These are phyloP conservation scores for Allium sativum DNA, from an alignment of 106 monocot genomes.

Conservation along the genomic window DNA sequence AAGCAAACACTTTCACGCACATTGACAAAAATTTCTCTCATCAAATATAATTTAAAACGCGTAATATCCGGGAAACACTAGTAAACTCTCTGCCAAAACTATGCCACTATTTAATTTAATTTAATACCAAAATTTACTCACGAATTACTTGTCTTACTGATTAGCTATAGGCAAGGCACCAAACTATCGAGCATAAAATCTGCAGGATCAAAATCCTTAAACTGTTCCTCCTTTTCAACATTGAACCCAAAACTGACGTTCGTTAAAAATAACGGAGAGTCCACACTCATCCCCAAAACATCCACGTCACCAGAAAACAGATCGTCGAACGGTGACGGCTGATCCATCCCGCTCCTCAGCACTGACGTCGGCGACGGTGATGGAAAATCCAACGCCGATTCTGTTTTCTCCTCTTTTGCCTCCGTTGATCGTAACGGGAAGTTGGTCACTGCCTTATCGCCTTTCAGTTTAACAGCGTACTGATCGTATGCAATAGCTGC, in stretches of 20 bases:
- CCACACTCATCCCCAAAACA: background rate
- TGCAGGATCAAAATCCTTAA: background rate
- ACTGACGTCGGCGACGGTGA: conserved; percentile 1
- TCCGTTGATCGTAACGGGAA: background rate
- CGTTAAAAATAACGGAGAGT: background rate
- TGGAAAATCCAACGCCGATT: background rate
- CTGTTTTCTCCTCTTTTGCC: background rate
- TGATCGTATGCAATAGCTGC: background rate
- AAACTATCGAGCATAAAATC: too few relatives aligned
- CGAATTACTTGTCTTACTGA: too few relatives aligned
- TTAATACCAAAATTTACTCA: too few relatives aligned
- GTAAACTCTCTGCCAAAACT: too few relatives aligned
- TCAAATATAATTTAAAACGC: too few relatives aligned
- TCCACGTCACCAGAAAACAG: background rate
- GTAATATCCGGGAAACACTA: too few relatives aligned
- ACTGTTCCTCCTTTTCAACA: background rate
- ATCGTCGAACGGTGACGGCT: conserved; percentile 16
- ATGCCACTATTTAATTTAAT: too few relatives aligned
- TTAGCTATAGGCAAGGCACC: too few relatives aligned
- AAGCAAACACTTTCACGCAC: too few relatives aligned
- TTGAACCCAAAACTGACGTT: background rate
- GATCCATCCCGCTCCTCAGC: background rate
- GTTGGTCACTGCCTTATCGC: background rate
- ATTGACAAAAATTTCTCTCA: too few relatives aligned
- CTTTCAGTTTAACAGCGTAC: background rate